Percentiles rank a stretch among this genome's conserved stretches.
Conservation (phyloP, 495 filamentous ascomycete genomes). For the Trichoderma reesei region DNA sequence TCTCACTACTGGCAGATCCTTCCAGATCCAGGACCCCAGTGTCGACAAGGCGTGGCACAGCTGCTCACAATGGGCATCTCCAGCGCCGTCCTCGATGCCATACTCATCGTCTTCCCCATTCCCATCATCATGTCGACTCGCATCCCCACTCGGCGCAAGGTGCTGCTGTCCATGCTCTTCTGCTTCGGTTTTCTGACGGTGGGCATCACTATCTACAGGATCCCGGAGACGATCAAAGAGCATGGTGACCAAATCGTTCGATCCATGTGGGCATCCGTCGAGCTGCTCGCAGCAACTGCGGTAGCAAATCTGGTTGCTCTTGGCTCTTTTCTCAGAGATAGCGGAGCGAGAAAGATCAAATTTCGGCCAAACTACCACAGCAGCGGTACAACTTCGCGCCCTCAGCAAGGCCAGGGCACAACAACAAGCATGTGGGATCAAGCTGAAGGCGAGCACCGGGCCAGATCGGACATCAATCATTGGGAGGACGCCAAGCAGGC, state of each 20-base stretch:
- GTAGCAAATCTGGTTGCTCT: constrained; percentile 56
- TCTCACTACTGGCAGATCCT: constrained; percentile 67
- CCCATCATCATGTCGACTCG: constrained; percentile 54
- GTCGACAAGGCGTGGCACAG: constrained; percentile 58
- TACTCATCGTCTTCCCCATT: constrained; percentile 66
- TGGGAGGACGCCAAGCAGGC: background rate
- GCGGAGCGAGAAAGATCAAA: constrained; percentile 51
- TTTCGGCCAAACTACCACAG: constrained; percentile 35
- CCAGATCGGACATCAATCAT: background rate
- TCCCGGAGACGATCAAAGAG: constrained; percentile 45
- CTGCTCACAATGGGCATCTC: constrained; percentile 61
- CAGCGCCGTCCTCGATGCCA: constrained; percentile 62
- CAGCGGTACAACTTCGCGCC: background rate
- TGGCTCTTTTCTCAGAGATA: constrained; percentile 56
- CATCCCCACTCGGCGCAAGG: constrained; percentile 47
- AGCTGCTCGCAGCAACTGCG: constrained; percentile 51
- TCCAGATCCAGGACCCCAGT: constrained; percentile 62
- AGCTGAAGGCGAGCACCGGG: background rate
- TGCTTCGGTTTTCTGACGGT: constrained; percentile 56
- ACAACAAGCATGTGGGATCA: background rate
- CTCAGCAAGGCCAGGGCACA: background rate
- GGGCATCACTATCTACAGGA: constrained; percentile 51
- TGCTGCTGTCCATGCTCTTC: constrained; percentile 51
- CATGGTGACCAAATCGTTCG: constrained; percentile 50
- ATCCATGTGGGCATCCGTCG: constrained; percentile 54